Evolutionary conservation across 78 protist genomes (phyloP), one percentile per base, ranked within the genome.

Genomic region (Chrysochromulina parva): DNA sequence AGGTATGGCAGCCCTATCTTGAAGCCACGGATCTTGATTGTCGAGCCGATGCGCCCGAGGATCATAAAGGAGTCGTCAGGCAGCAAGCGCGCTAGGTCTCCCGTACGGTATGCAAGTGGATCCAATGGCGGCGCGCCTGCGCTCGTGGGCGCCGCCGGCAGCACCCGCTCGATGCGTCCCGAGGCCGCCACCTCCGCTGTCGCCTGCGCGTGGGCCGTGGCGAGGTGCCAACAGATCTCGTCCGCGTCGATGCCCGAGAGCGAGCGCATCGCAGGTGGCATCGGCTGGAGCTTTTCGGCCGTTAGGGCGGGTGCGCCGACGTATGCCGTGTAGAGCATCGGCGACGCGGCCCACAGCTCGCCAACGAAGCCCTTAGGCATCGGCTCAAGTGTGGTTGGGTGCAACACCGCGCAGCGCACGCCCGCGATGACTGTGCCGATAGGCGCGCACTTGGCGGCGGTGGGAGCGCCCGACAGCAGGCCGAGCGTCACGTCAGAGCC

Each of bases 11-110:
- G 52, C 55, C 80, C 80, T 11, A 71, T 14, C 81, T 89, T 89
- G 69, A 71, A 89, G 26, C 91, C 91, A 54, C 91, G 76, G 54
- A 89, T 89, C 38, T 89, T 89, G 38, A 89, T 4, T 1, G 91
- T 89, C 20, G 91, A 66, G 85, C 24, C 91, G 66, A 38, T 53
- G 82, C 91, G 69, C 6, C 91, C 91, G 48, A 13, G 67, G 28
- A 67, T 78, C 26, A 54, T 1, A 16, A 19, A 1, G 7, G 1
- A 4, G 66, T n/a, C 65, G 20, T 10, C 3, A 55, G 57, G 28
- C 80, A 71, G 52, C 80, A 71, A 16, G 52, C 80, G 80, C 55
- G 84, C 91, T 1, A 57, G 20, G 73, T 89, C 91, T 54, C 91
- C 91, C 28, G 85, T 76, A 0, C 38, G 22, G 85, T 76, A 76